These are phyloP conservation scores for Ganoderma meredithae DNA, from an alignment of 1,284 basidiomycete species.

Conservation along the genomic window DNA sequence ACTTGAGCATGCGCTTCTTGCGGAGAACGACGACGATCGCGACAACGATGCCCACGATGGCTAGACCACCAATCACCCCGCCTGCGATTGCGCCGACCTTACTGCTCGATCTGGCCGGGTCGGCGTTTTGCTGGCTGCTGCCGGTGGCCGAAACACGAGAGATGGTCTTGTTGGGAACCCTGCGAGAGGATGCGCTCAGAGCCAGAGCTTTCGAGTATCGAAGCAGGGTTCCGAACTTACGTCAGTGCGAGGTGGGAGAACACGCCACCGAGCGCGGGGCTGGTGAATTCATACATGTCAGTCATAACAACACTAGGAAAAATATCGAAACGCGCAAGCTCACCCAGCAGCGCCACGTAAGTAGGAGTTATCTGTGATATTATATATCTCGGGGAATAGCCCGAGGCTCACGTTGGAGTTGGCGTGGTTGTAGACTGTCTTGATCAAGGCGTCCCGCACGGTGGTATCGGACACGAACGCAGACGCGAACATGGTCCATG, in stretches of 20 bases:
- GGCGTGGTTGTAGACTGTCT: constrained; percentile 34
- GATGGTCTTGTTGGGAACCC: constrained; percentile 32
- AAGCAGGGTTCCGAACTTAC: constrained; percentile 9
- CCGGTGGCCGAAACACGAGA: neutral
- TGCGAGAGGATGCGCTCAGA: constrained; percentile 8
- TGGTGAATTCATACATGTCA: constrained; percentile 8
- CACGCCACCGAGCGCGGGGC: constrained; percentile 34
- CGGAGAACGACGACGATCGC: constrained; percentile 22
- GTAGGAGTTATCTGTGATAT: constrained; percentile 20
- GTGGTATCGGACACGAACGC: constrained; percentile 31
- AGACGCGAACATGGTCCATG: constrained; percentile 39
- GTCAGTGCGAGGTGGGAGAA: constrained; percentile 35
- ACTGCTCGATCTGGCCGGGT: neutral
- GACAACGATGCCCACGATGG: constrained; percentile 13
- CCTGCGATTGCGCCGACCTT: constrained; percentile 29
- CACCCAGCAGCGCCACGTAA: constrained; percentile 31
- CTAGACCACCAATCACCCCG: constrained; percentile 30
- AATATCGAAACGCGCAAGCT: neutral
- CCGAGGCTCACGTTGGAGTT: constrained; percentile 33
- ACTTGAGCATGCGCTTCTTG: constrained; percentile 2
- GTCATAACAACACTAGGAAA: neutral
- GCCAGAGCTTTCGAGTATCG: too few relatives aligned
- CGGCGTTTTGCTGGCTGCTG: neutral
- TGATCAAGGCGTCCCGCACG: constrained; percentile 34
- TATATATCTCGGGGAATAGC: constrained; percentile 34